phyloP scores from a whole-genome alignment of 2,329 filamentous ascomycete species.

The Fusarium ramigenum region DNA sequence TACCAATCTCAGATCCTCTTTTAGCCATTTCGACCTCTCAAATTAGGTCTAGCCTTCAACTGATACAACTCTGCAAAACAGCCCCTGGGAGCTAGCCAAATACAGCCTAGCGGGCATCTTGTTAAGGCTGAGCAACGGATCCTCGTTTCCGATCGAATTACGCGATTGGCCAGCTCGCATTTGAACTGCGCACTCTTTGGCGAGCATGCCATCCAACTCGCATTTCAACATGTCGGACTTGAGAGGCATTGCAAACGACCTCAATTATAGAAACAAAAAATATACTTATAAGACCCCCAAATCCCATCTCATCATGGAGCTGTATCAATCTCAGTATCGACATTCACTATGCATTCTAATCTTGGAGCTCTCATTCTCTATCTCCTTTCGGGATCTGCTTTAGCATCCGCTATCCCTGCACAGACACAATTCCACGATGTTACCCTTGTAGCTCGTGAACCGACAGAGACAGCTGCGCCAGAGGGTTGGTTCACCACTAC shows the following conservation, averaged over 20 bases:
- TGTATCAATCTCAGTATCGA: not conserved
- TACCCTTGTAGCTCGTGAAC: conserved; percentile 6
- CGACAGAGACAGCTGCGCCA: conserved; percentile 22
- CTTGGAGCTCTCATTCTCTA: conserved; percentile 22
- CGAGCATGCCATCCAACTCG: conserved; percentile 11
- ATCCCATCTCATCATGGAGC: not conserved
- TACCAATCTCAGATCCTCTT: not conserved
- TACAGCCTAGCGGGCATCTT: accelerated
- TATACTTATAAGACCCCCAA: conserved; percentile 6
- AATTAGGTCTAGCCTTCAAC: not conserved
- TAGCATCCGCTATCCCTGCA: conserved; percentile 6
- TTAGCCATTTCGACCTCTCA: too few species aligned
- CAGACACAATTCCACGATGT: conserved; percentile 7
- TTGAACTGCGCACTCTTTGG: conserved; percentile 23
- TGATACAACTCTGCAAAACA: not conserved
- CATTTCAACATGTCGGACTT: not conserved
- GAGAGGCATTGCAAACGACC: conserved; percentile 11
- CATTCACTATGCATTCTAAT: conserved; percentile 23
- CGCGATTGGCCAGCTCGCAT: conserved; percentile 30
- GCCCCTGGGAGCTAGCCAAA: not conserved
- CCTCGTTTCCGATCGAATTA: not conserved
- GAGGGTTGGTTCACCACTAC: conserved; percentile 43
- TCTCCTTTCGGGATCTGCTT: conserved; percentile 16
- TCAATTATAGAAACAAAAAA: not conserved
- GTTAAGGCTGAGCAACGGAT: conserved; percentile 18